Evolutionary conservation across 2,329 filamentous ascomycete genomes (phyloP).

Genomic region (Neofusicoccum ribis): DNA sequence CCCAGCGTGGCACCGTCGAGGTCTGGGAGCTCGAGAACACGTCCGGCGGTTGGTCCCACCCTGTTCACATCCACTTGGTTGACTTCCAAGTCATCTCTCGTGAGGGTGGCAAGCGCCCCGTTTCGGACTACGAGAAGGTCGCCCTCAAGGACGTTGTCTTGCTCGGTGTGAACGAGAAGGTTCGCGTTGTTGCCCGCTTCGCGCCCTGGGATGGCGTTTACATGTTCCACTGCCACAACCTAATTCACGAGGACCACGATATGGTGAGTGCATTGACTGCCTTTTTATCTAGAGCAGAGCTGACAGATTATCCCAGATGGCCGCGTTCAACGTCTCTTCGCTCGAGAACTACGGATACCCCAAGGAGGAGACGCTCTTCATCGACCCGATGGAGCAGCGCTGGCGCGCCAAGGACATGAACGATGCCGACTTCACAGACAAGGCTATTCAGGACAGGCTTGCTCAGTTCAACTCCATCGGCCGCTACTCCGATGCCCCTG

Average conservation of each 20-base stretch:
- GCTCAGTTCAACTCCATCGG: conserved; percentile 33
- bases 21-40: conserved; percentile 47
- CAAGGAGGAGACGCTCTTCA: conserved; percentile 32
- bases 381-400: conserved; percentile 32
- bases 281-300: not conserved
- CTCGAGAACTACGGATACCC: conserved; percentile 35
- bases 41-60: conserved; percentile 54
- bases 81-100: conserved; percentile 58
- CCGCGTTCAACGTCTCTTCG: conserved; percentile 44
- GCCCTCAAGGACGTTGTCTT: conserved; percentile 61
- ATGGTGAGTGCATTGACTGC: conserved; percentile 23
- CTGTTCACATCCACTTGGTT: conserved; percentile 59
- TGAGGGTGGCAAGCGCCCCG: conserved; percentile 44
- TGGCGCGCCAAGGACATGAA: conserved; percentile 31
- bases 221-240: conserved; percentile 50
- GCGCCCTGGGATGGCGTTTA: conserved; percentile 37
- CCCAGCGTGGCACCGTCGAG: conserved; percentile 36
- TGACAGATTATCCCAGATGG: conserved; percentile 38
- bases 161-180: conserved; percentile 50
- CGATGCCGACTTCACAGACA: conserved; percentile 28
- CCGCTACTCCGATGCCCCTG: conserved; percentile 29
- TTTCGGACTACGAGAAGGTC: conserved; percentile 55
- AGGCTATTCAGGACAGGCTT: conserved; percentile 32
- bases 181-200: conserved; percentile 31
- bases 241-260: conserved; percentile 48